Conservation (phyloP, 345 rosid species). For the Dipteronia dyeriana region DNA sequence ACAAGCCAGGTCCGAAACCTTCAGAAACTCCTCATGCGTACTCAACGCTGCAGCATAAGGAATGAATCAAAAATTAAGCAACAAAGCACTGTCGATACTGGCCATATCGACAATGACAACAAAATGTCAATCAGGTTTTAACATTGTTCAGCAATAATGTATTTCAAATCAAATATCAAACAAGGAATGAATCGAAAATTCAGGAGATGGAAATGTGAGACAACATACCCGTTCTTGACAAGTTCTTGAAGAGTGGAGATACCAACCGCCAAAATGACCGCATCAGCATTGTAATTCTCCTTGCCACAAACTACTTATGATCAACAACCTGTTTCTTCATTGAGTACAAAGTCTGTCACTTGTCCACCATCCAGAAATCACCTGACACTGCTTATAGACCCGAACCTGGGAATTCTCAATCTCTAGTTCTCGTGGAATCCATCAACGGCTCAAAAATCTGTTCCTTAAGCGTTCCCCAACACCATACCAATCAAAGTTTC, state of each 20-base stretch:
- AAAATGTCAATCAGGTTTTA: too few relatives aligned
- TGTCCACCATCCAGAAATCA: constrained; percentile 32
- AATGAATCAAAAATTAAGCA: constrained; percentile 24
- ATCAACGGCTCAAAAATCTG: constrained; percentile 56
- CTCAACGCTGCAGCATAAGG: constrained; percentile 60
- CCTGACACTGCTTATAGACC: too few relatives aligned
- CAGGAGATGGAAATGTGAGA: neutral
- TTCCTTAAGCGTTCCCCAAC: constrained; percentile 41
- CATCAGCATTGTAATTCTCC: too few relatives aligned
- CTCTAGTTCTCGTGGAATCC: constrained; percentile 40
- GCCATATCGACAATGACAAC: neutral
- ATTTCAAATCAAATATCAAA: neutral
- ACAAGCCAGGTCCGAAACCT: constrained; percentile 48
- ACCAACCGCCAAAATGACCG: too few relatives aligned
- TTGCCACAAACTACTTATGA: constrained; percentile 48
- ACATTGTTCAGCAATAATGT: too few relatives aligned
- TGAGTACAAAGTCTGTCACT: constrained; percentile 35
- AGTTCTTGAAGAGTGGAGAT: constrained; percentile 51
- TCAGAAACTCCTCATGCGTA: too few relatives aligned
- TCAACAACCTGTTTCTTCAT: constrained; percentile 49
- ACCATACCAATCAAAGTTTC: constrained; percentile 47
- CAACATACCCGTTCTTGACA: constrained; percentile 25
- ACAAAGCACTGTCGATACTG: too few relatives aligned
- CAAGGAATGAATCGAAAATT: neutral
- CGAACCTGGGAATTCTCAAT: too few relatives aligned